A percentile compares a stretch with the other conserved stretches of the same genome.
phyloP scores from a whole-genome alignment of 768 basidiomycete species.

The Russula lepida region DNA sequence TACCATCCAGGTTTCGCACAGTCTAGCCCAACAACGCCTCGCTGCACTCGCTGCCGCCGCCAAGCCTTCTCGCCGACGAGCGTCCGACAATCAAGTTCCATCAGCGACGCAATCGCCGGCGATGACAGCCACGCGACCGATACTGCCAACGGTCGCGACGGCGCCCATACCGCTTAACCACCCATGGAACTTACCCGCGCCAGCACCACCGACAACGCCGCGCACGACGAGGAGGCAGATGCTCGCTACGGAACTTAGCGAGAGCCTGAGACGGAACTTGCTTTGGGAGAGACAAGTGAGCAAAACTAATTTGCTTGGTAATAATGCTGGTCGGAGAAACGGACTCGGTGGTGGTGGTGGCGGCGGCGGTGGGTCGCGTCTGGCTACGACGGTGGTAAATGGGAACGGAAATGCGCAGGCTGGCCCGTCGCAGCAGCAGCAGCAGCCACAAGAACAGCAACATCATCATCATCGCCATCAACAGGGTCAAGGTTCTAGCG shows the following conservation, averaged over 20 bases:
- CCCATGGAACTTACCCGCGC: conserved; percentile 68
- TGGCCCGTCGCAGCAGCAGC: conserved; percentile 31
- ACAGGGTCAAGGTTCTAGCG: conserved; percentile 2
- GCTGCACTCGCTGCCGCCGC: conserved; percentile 38
- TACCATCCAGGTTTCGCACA: conserved; percentile 50
- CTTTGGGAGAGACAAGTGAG: conserved; percentile 74
- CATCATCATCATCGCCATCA: neutral
- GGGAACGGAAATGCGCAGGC: conserved; percentile 9
- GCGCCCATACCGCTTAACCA: conserved; percentile 52
- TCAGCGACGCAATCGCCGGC: conserved; percentile 7
- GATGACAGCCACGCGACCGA: conserved; percentile 16
- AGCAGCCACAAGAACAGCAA: conserved; percentile 22
- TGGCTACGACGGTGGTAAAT: conserved; percentile 27
- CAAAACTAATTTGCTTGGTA: conserved; percentile 38
- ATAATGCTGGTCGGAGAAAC: conserved; percentile 26
- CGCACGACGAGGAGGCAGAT: conserved; percentile 79
- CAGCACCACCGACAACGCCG: conserved; percentile 64
- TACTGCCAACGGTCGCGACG: conserved; percentile 32
- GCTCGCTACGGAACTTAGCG: conserved; percentile 78
- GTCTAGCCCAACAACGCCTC: conserved; percentile 61
- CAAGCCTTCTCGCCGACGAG: conserved; percentile 32
- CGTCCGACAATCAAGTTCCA: conserved; percentile 27
- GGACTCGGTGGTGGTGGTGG: conserved; percentile 3
- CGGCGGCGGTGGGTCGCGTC: conserved; percentile 28
- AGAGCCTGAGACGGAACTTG: conserved; percentile 71